A percentile compares a stretch with the other conserved stretches of the same genome.
Conservation (phyloP, 257 asterid genomes). For the Mitragyna speciosa region DNA sequence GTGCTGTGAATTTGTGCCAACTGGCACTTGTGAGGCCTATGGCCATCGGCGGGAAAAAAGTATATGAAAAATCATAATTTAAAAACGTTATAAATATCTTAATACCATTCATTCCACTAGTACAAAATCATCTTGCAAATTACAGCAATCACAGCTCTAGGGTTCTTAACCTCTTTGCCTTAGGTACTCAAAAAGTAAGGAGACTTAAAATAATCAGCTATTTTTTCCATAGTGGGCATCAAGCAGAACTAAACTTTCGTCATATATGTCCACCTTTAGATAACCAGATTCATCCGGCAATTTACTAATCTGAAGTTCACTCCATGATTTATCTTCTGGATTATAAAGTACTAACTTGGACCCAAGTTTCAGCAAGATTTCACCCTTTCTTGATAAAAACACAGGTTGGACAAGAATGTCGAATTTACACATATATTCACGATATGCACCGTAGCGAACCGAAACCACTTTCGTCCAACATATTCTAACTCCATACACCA, state of each 20-base stretch:
- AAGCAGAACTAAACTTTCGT: not conserved
- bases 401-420: not conserved
- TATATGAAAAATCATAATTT: no score
- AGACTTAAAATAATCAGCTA: not conserved
- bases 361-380: not conserved
- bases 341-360: not conserved
- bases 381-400: not conserved
- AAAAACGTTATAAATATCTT: no score
- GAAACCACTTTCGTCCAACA: not conserved
- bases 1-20: no score
- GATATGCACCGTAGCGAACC: not conserved
- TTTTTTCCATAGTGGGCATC: not conserved
- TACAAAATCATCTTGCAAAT: no score
- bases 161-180: no score
- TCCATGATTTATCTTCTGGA: not conserved
- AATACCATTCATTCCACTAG: no score
- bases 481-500: not conserved
- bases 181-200: no score
- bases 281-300: not conserved
- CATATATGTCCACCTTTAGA: not conserved
- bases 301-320: not conserved
- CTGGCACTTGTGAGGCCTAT: no score
- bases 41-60: no score
- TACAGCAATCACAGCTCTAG: no score
- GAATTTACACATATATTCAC: no score